Conservation (phyloP, 108 stramenopile species). For the Skeletonema marinoi region DNA sequence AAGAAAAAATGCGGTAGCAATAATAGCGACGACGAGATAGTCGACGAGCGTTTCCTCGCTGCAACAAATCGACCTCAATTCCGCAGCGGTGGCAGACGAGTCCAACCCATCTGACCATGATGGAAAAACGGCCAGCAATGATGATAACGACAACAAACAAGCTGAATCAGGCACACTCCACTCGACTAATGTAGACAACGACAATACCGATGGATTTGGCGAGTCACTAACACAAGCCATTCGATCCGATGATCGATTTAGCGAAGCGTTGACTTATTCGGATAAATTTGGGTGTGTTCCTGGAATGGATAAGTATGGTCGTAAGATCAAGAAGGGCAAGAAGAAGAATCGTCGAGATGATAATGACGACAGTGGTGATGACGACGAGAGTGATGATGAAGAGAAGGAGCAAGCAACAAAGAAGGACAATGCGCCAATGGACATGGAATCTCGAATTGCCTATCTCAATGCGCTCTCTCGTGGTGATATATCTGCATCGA, state of each 20-base stretch:
- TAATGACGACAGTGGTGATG: too few species aligned
- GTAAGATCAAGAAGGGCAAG: constrained; percentile 53
- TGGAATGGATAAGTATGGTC: constrained; percentile 71
- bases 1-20: background rate
- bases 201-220: constrained; percentile 8
- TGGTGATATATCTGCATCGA: constrained; percentile 80
- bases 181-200: background rate
- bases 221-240: constrained; percentile 31
- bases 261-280: constrained; percentile 79
- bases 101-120: too few species aligned
- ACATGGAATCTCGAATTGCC: constrained; percentile 84
- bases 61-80: constrained; percentile 74
- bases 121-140: too few species aligned
- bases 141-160: constrained; percentile 3
- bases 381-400: constrained; percentile 12
- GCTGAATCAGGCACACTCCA: background rate
- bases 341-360: constrained; percentile 10
- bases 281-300: constrained; percentile 61
- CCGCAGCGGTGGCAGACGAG: constrained; percentile 8
- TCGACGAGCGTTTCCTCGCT: constrained; percentile 67
- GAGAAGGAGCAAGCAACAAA: background rate
- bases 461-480: constrained; percentile 93
- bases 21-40: constrained; percentile 12
- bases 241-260: constrained; percentile 82
- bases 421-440: background rate